Conservation (phyloP, 139 green algal genomes). For the Zygnema circumcarinatum region DNA sequence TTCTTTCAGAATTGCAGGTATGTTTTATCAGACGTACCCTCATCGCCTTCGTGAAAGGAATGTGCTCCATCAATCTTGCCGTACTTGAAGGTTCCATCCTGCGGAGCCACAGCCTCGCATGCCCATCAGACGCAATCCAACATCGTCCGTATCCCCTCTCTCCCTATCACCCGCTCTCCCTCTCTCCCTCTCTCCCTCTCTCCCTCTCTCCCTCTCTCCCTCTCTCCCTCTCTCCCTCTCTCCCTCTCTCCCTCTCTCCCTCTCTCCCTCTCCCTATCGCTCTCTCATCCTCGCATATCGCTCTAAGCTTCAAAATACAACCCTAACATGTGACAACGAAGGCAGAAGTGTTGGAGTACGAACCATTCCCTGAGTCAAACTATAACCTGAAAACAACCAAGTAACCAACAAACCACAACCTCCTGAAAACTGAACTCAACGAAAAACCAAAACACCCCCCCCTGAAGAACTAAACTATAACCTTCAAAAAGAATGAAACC, state of each 20-base stretch:
- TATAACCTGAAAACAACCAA: too few relatives aligned
- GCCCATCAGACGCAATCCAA: background rate
- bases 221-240: background rate
- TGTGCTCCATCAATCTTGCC: constrained; percentile 43
- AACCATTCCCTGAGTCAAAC: too few relatives aligned
- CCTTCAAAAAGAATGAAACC: too few relatives aligned
- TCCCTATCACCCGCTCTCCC: background rate
- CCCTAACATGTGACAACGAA: background rate
- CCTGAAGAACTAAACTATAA: too few relatives aligned
- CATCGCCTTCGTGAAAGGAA: constrained; percentile 34
- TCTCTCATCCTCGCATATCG: background rate
- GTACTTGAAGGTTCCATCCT: constrained; percentile 28
- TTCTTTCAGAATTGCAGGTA: too few relatives aligned
- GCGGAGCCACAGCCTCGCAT: background rate
- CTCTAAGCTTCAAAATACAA: background rate
- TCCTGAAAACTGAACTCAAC: too few relatives aligned
- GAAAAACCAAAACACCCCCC: too few relatives aligned
- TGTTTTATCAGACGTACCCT: constrained; percentile 38
- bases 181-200: background rate
- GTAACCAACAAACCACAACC: too few relatives aligned
- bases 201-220: background rate
- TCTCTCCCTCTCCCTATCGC: background rate
- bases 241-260: background rate
- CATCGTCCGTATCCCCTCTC: background rate
- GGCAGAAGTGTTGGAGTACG: too few relatives aligned